Evolutionary conservation across 148 eudicot species (phyloP).

Genomic region (Rhododendron kiyosumense): DNA sequence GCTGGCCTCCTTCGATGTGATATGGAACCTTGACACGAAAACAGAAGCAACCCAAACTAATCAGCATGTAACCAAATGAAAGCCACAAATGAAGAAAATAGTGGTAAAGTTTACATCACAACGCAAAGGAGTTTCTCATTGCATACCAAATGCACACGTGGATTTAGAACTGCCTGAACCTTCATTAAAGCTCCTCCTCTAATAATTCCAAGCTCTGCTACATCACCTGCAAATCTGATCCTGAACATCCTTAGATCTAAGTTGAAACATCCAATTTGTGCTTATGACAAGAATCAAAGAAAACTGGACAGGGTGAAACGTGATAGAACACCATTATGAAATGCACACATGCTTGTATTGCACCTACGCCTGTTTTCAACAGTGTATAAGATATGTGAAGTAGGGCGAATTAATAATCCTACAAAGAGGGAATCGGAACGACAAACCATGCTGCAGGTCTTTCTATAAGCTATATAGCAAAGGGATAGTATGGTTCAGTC

Average conservation of each 20-base stretch:
- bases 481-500: not conserved
- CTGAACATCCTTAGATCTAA: slow-evolving; percentile 17
- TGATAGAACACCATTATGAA: not conserved
- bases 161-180: slow-evolving; percentile 62
- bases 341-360: not conserved
- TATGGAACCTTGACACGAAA: slow-evolving; percentile 65
- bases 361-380: not conserved
- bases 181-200: slow-evolving; percentile 66
- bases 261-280: slow-evolving; percentile 1
- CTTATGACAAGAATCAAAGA: not conserved
- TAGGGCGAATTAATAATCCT: not conserved
- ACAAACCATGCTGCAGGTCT: not conserved
- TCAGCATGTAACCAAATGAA: not conserved
- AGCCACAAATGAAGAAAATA: not conserved
- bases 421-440: not conserved
- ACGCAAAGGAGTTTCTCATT: not conserved
- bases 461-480: not conserved
- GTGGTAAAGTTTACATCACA: not conserved
- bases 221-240: slow-evolving; percentile 85
- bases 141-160: slow-evolving; percentile 88
- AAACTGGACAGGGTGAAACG: not conserved
- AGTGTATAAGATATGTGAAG: not conserved
- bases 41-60: not conserved
- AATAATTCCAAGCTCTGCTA: slow-evolving; percentile 83
- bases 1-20: slow-evolving; percentile 89